Percentiles rank a stretch among this genome's conserved stretches.
Evolutionary conservation across 2,329 filamentous ascomycete species (phyloP).

Genomic region (Verticillium klebahnii): DNA sequence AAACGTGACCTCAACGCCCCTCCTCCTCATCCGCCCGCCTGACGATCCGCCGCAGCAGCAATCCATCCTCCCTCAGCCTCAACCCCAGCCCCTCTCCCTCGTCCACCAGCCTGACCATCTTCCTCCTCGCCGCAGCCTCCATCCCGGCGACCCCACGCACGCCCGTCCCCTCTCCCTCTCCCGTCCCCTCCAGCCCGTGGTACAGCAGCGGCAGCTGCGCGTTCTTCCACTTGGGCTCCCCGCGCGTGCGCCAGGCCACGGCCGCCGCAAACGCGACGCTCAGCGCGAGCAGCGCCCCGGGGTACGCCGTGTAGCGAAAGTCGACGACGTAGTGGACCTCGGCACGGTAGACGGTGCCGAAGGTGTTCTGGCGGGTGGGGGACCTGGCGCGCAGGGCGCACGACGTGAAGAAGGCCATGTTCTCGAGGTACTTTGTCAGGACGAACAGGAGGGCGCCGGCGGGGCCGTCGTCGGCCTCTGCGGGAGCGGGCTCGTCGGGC

Average conservation of each 20-base stretch:
- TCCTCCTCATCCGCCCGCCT: background rate
- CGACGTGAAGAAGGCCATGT: background rate
- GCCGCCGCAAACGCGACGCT: background rate
- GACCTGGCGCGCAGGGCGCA: background rate
- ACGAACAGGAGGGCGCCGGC: background rate
- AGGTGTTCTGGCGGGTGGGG: too few species aligned
- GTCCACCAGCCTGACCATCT: background rate
- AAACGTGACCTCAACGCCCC: background rate
- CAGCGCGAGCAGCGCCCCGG: background rate
- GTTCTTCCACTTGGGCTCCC: background rate
- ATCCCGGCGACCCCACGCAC: background rate
- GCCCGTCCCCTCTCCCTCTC: background rate
- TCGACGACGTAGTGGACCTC: background rate
- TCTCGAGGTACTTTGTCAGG: background rate
- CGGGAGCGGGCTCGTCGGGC: background rate
- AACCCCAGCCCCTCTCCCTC: background rate
- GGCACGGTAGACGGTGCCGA: background rate
- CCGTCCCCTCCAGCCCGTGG: background rate
- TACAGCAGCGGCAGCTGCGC: conserved; percentile 2
- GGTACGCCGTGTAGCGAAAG: background rate
- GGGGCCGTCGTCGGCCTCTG: background rate
- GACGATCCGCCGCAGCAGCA: background rate
- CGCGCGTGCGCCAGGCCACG: background rate
- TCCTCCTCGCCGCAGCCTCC: background rate
- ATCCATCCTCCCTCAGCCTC: background rate